Evolutionary conservation across 2,329 filamentous ascomycete species (phyloP).

Genomic region (Claviceps sp.): DNA sequence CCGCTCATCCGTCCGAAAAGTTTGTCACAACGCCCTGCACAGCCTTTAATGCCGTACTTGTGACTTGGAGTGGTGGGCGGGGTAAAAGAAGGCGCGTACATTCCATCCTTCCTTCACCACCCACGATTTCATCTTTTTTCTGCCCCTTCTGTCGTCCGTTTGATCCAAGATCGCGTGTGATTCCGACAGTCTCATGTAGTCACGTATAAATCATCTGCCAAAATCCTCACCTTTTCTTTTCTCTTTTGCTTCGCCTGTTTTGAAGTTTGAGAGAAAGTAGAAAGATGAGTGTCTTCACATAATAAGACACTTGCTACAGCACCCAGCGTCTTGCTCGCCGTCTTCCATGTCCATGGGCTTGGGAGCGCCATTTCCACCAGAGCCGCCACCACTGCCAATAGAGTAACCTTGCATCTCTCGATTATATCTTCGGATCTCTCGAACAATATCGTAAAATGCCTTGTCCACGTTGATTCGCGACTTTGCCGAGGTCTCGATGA

Average conservation of each 20-base stretch:
- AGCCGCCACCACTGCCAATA: constrained; percentile 50
- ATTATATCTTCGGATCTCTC: constrained; percentile 96
- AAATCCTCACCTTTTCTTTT: not conserved
- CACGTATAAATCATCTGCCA: not conserved
- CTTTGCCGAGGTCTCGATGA: constrained; percentile 98
- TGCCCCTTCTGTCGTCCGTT: constrained; percentile 1
- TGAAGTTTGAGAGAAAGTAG: not conserved
- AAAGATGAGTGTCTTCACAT: constrained; percentile 46
- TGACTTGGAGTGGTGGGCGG: not conserved
- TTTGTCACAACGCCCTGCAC: constrained; percentile 1
- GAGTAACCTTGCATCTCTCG: constrained; percentile 90
- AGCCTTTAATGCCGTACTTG: constrained; percentile 4
- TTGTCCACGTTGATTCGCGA: constrained; percentile 97
- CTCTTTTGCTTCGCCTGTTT: not conserved
- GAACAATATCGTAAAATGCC: constrained; percentile 95
- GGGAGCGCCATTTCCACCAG: constrained; percentile 46
- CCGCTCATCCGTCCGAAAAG: constrained; percentile 8
- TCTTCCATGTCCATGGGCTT: constrained; percentile 72
- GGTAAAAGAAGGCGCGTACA: not conserved
- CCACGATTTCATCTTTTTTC: not conserved
- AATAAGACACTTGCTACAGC: constrained; percentile 75
- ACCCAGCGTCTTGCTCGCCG: constrained; percentile 54
- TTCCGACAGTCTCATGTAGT: not conserved
- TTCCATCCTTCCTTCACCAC: not conserved
- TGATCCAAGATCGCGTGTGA: not conserved